A percentile compares a stretch with the other conserved stretches of the same genome.
Conservation (phyloP, 305 asterid species). For the Fraxinus latifolia region DNA sequence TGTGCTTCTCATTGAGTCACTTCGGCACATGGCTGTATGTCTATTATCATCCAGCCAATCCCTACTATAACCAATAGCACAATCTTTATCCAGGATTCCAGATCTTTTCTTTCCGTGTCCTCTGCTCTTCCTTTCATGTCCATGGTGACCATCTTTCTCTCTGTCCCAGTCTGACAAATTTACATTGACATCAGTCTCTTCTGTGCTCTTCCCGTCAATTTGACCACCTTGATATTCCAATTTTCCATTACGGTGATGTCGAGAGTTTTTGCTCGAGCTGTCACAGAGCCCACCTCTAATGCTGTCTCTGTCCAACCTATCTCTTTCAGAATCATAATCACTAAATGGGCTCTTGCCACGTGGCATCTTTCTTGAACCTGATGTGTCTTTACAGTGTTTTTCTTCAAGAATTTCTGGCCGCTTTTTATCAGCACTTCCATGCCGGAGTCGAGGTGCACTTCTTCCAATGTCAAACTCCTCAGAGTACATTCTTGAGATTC, state of each 20-base stretch:
- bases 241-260: constrained; percentile 18
- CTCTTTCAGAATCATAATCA: constrained; percentile 38
- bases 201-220: constrained; percentile 22
- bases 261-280: constrained; percentile 33
- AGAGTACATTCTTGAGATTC: constrained; percentile 43
- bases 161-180: constrained; percentile 26
- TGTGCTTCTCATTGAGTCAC: constrained; percentile 4
- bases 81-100: constrained; percentile 16
- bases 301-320: constrained; percentile 29
- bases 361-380: constrained; percentile 28
- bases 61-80: constrained; percentile 20
- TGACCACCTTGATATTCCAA: constrained; percentile 26
- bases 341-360: constrained; percentile 28
- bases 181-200: constrained; percentile 21
- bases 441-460: constrained; percentile 30
- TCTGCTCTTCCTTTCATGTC: constrained; percentile 31
- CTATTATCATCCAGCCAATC: constrained; percentile 21
- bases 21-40: constrained; percentile 6
- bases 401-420: constrained; percentile 30
- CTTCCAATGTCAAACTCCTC: constrained; percentile 38
- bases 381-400: constrained; percentile 26
- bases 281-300: constrained; percentile 22
- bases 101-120: constrained; percentile 25
- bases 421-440: constrained; percentile 29
- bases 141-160: constrained; percentile 24